Evolutionary conservation across 106 monocot species (phyloP).

Genomic region (Apostasia shenzhenica): DNA sequence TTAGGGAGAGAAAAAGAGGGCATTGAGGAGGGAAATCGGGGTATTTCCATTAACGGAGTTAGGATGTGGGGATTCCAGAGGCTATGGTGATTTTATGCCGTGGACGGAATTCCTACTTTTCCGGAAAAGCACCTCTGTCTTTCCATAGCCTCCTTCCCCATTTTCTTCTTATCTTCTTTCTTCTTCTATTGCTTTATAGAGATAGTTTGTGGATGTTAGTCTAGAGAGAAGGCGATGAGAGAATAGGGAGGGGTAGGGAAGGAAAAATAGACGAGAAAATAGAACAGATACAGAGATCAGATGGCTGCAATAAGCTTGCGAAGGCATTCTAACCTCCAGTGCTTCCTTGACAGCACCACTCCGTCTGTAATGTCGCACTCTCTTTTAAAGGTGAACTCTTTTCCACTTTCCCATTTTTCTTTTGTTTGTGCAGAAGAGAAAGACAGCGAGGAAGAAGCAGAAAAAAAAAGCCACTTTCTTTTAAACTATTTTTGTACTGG

Average conservation of each 20-base stretch:
- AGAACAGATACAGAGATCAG: not conserved
- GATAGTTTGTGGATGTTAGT: not conserved
- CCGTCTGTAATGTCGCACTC: conserved; percentile 26
- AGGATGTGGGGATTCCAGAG: not conserved
- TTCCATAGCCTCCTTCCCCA: not conserved
- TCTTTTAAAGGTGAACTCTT: conserved; percentile 34
- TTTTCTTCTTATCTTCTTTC: not conserved
- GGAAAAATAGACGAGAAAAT: not conserved
- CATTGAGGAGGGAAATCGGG: not conserved
- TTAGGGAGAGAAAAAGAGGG: not conserved
- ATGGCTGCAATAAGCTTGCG: conserved; percentile 3
- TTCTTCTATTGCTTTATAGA: not conserved
- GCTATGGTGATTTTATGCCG: not conserved
- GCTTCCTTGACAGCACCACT: conserved; percentile 32
- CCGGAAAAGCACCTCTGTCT: not conserved
- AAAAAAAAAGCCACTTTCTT: not conserved
- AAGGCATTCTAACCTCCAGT: conserved; percentile 40
- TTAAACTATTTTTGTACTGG: not conserved
- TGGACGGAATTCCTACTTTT: not conserved
- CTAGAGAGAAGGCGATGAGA: not conserved
- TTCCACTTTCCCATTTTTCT: conserved; percentile 2
- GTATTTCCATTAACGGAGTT: not conserved
- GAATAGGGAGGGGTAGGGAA: not conserved
- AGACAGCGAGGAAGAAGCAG: no score
- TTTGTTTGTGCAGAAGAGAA: not conserved